Base-by-base conservation (phyloP, 208 protist genomes). In the Acanthamoeba castellanii region DNA sequence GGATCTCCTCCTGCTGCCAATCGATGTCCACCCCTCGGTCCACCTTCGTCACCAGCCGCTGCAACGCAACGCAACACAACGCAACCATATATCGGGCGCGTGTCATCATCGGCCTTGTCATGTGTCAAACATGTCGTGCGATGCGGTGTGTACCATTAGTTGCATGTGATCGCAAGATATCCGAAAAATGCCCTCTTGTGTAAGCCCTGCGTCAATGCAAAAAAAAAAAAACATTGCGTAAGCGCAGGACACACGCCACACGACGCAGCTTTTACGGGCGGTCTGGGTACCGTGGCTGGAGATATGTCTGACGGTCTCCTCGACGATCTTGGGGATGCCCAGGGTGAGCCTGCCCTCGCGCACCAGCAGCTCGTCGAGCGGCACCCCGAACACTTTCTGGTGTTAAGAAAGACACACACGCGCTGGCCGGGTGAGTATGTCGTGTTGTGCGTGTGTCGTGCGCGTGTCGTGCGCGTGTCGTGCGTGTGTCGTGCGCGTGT, bases 141-240 rank as follows among this genome's bases (percentile, higher is more conserved):
- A 7, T 57, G 52, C 52, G 16, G 52, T 7, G 52, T 27, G 20
- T 27, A 74, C 66, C 66, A 11, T 74, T 8, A 37, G 66, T 8
- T 74, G 27, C 66, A 74, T 74, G 66, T 37, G 66, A 74, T 74
- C 66, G 30, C 66, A 74, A 5, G 66, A 74, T 37, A 74, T 27
- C 22, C 66, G 66, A 22, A 74, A 74, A 34, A 74, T 74, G 11
- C 66, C 66, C 66, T 74, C 27, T 34, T 74, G 66, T 8, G 8
- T 27, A 7, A 74, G 30, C 20, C 66, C 66, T 74, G 7, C 7
- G 22, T 7, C 7, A 74, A 7, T n/a, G 13, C 7, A 57, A 7
- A 57, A 7, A 57, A 57, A 7, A 57, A 7, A 57, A 57, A 7
- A 57, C 52, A 57, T 20, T 16, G 16, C 52, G 16, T 57, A 16